Conservation (phyloP, 2,329 filamentous ascomycete genomes). For the Colletotrichum abscissum region DNA sequence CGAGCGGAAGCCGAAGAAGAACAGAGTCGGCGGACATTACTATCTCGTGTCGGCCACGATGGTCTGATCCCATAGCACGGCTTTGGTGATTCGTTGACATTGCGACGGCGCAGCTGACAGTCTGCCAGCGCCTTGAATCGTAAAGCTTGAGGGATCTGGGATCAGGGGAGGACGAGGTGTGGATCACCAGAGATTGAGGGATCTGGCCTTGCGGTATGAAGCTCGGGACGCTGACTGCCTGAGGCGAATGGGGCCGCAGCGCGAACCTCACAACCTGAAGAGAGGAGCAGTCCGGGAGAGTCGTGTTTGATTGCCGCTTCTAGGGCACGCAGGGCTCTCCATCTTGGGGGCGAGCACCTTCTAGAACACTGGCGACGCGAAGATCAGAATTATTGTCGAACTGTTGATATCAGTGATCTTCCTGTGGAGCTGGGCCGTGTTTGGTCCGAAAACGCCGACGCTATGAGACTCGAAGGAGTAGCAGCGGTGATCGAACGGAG, state of each 20-base stretch:
- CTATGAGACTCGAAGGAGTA: background rate
- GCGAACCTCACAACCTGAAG: slow-evolving; percentile 14
- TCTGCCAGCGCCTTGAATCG: slow-evolving; percentile 25
- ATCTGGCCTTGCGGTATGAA: slow-evolving; percentile 1
- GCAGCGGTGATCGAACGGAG: background rate
- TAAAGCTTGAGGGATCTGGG: slow-evolving; percentile 24
- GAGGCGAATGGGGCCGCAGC: slow-evolving; percentile 4
- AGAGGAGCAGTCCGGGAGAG: slow-evolving; percentile 3
- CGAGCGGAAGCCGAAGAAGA: slow-evolving; percentile 5
- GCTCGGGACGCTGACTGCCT: slow-evolving; percentile 13
- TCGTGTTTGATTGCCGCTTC: slow-evolving; percentile 11
- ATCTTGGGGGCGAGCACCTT: slow-evolving; percentile 20
- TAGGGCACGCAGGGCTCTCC: background rate
- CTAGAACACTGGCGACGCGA: slow-evolving; percentile 25
- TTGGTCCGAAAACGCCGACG: background rate
- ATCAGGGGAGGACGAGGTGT: slow-evolving; percentile 25
- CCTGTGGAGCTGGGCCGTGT: background rate
- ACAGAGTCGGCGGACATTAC: slow-evolving; percentile 7
- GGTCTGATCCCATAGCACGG: slow-evolving; percentile 32
- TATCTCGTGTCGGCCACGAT: slow-evolving; percentile 15
- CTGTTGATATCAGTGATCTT: background rate
- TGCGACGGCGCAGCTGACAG: slow-evolving; percentile 8
- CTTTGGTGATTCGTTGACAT: slow-evolving; percentile 23
- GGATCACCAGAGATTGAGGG: slow-evolving; percentile 27
- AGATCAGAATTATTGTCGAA: background rate